Percentiles rank a stretch among this genome's conserved stretches.
phyloP scores from a whole-genome alignment of 2,329 filamentous ascomycete genomes.

The Xylariaceae sp. region DNA sequence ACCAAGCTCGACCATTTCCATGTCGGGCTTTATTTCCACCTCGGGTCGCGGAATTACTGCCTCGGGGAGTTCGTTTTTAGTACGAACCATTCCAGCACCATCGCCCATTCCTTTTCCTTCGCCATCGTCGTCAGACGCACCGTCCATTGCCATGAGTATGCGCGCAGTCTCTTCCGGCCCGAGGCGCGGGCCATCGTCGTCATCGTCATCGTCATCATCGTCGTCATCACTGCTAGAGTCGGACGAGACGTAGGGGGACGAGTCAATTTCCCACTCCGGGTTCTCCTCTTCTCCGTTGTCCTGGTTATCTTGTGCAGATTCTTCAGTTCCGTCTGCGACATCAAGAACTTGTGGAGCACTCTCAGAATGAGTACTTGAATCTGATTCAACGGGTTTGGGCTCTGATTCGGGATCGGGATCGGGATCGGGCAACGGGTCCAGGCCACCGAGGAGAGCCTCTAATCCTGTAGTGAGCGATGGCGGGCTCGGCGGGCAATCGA shows the following conservation, averaged over 20 bases:
- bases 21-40: conserved; percentile 69
- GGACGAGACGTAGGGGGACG: conserved; percentile 64
- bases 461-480: conserved; percentile 32
- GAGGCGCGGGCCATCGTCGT: conserved; percentile 58
- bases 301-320: background rate
- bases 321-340: background rate
- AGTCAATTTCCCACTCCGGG: conserved; percentile 81
- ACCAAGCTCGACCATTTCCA: conserved; percentile 71
- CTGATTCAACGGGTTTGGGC: conserved; percentile 4
- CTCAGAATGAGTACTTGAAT: background rate
- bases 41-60: conserved; percentile 67
- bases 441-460: conserved; percentile 30
- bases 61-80: conserved; percentile 71
- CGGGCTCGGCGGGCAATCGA: conserved; percentile 28
- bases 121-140: conserved; percentile 71
- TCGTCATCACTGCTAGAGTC: conserved; percentile 54
- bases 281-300: conserved; percentile 32
- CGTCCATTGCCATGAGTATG: conserved; percentile 78
- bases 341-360: background rate
- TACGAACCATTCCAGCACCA: conserved; percentile 54
- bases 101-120: conserved; percentile 45
- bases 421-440: conserved; percentile 23
- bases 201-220: conserved; percentile 48
- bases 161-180: conserved; percentile 77
- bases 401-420: no score